Percentiles rank a stretch among this genome's conserved stretches.
Evolutionary conservation across 768 basidiomycete species (phyloP).

Genomic region (Chalciporus sphaerocephalus): DNA sequence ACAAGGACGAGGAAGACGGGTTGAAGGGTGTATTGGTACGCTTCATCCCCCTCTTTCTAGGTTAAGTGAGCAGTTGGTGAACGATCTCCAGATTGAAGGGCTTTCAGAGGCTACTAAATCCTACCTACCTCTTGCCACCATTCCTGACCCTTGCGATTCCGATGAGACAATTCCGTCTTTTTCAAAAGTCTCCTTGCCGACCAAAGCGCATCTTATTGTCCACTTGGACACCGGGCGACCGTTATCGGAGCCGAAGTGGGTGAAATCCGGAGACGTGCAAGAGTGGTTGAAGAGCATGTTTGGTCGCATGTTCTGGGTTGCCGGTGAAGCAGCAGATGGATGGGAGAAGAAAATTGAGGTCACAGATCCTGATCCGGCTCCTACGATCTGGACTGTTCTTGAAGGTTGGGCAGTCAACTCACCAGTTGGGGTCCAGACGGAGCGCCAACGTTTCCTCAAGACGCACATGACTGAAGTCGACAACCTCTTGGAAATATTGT

Average conservation of each 20-base stretch:
- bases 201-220: constrained; percentile 60
- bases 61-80: neutral
- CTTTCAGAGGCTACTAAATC: constrained; percentile 68
- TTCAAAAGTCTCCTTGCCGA: constrained; percentile 47
- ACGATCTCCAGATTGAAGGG: constrained; percentile 58
- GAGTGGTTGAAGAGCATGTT: constrained; percentile 91
- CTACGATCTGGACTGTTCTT: constrained; percentile 86
- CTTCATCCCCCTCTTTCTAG: constrained; percentile 16
- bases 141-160: constrained; percentile 36
- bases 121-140: constrained; percentile 55
- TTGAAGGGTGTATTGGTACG: constrained; percentile 76
- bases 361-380: constrained; percentile 94
- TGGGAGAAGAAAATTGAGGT: constrained; percentile 95
- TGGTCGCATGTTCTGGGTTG: constrained; percentile 82
- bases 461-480: constrained; percentile 84
- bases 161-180: constrained; percentile 76
- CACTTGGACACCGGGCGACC: constrained; percentile 86
- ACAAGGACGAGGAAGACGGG: constrained; percentile 49
- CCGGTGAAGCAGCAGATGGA: constrained; percentile 77
- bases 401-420: constrained; percentile 90
- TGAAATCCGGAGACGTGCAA: constrained; percentile 88
- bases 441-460: constrained; percentile 84
- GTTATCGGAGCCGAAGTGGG: constrained; percentile 95
- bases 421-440: constrained; percentile 63
- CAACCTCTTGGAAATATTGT: constrained; percentile 88